Base-by-base conservation (phyloP, 176 grass and related monocot species). In the Carex cristatella region DNA sequence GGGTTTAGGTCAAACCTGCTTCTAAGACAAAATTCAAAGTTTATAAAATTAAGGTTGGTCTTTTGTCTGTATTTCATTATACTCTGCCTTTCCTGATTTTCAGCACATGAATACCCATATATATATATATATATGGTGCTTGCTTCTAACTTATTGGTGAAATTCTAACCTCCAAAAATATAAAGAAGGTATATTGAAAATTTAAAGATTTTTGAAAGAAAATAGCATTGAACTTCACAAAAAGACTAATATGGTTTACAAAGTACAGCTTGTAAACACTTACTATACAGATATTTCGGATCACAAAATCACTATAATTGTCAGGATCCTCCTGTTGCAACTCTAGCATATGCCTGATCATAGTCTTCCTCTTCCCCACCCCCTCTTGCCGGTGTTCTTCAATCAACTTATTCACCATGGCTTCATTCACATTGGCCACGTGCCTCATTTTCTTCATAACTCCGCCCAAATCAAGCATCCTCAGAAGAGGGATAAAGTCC, bases 321-420 rank as follows among this genome's bases (percentile, higher is more conserved):
- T 88, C 68, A 23, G 86, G 79, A 42, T 88, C 80, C 14, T 40
- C 51, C 56, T 84, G 44, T 53, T 88, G 79, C 79, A 88, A 55
- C 49, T 81, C 61, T 23, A 88, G 56, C 79, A 88, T 83, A 64
- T 27, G 59, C 61, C 74, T 68, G 2, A 83, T 83, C 80, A 84
- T 54, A 2, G 86, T 73, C 4, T 51, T 84, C 86, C 73, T 78
- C 35, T 82, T 82, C n/a, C 30, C 68, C 12, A 37, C 66, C 27
- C 82, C 82, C 35, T 30, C 54, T 56, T 23, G 13, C 6, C 80
- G 35, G 38, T 77, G 68, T 7, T 82, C 80, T 10, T 88, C 86
- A 33, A 87, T 49, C 4, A 84, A 37, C 60, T 83, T 82, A 55
- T 81, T 58, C 53, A 82, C 3, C 27, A 84, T 65, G 27, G n/a